Conservation (phyloP, 768 basidiomycete species). For the Stropharia rugosoannulata region DNA sequence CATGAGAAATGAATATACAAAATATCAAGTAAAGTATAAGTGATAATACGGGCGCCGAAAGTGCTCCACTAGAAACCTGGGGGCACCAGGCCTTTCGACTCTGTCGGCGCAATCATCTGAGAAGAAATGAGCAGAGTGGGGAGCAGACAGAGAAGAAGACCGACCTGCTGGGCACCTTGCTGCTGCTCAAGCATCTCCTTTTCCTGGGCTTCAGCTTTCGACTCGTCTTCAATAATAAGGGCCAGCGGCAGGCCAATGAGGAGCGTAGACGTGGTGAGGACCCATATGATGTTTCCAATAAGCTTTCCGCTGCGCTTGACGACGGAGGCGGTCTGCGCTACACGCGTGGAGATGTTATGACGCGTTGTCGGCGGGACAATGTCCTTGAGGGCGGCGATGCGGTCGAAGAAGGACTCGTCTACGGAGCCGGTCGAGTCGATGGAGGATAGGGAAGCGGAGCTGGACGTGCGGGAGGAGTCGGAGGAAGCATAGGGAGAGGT, state of each 20-base stretch:
- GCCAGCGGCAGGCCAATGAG: slow-evolving; percentile 93
- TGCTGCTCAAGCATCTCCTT: slow-evolving; percentile 92
- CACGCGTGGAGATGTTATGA: slow-evolving; percentile 62
- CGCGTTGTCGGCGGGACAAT: slow-evolving; percentile 93
- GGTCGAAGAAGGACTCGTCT: slow-evolving; percentile 87
- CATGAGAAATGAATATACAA: slow-evolving; percentile 24
- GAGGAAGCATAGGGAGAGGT: slow-evolving; percentile 73
- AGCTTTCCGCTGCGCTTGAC: slow-evolving; percentile 68
- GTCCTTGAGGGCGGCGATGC: slow-evolving; percentile 89
- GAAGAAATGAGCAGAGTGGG: slow-evolving; percentile 11
- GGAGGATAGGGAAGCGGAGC: slow-evolving; percentile 76
- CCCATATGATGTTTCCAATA: slow-evolving; percentile 90
- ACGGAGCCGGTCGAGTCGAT: slow-evolving; percentile 66
- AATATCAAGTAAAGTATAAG: slow-evolving; percentile 14
- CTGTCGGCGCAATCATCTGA: slow-evolving; percentile 75
- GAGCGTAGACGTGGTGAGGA: slow-evolving; percentile 90
- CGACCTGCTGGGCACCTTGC: slow-evolving; percentile 87
- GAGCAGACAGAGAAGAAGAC: slow-evolving; percentile 24
- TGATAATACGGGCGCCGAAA: slow-evolving; percentile 6
- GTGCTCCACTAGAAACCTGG: slow-evolving; percentile 68
- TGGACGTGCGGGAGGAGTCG: slow-evolving; percentile 71
- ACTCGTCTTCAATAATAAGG: slow-evolving; percentile 93
- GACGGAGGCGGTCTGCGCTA: slow-evolving; percentile 61
- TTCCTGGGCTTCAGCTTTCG: slow-evolving; percentile 91
- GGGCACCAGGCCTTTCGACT: slow-evolving; percentile 69